Base-by-base conservation (phyloP, 2,329 filamentous ascomycete species). In the Scedosporium dehoogii region DNA sequence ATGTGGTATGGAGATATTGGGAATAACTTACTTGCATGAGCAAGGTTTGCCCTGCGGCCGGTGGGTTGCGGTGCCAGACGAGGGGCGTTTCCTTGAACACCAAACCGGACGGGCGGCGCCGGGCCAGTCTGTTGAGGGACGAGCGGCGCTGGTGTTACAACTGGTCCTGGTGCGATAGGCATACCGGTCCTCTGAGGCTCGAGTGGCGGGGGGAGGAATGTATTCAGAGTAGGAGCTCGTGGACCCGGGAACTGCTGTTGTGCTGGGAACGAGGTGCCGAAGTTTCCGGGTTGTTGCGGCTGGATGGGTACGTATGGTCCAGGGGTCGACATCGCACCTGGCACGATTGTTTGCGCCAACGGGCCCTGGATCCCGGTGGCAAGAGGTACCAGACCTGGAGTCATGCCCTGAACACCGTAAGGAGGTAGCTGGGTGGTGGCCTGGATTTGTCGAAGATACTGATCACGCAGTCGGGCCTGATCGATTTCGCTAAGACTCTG, bases 21-120 rank as follows among this genome's bases (percentile, higher is more conserved):
- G 21, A 23, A 12, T 27, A 48, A 92, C 93, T 89, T 87, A 97
- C 93, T 99, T 71, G 94, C 94, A 85, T 96, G 90, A 60, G 90
- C 83, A 68, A 99, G 81, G 73, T 97, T 97, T 63, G 94, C 94
- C 78, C 90, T 86, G 69, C 89, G 81, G 66, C 94, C 94, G 6
- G 94, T 99, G 29, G 91, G 83, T 77, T 97, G 94, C 33, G 92
- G 86, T 64, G 84, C 81, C 69, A 97, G 77, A 74, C 90, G 94
- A 75, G 92, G 91, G 33, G 85, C 78, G 58, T 86, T 85, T 29
- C 81, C 78, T 63, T 84, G 81, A 42, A 96, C 87, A 46, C 94
- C 94, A 73, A 99, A 99, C 64, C 91, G 85, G 18, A 99, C 88
- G 25, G 91, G 86, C 56, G 94, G 94, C 21, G 93, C 81, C 6